A percentile compares a stretch with the other conserved stretches of the same genome.
Evolutionary conservation across 208 protist species (phyloP).

Genomic region (Novymonas esmeraldas): DNA sequence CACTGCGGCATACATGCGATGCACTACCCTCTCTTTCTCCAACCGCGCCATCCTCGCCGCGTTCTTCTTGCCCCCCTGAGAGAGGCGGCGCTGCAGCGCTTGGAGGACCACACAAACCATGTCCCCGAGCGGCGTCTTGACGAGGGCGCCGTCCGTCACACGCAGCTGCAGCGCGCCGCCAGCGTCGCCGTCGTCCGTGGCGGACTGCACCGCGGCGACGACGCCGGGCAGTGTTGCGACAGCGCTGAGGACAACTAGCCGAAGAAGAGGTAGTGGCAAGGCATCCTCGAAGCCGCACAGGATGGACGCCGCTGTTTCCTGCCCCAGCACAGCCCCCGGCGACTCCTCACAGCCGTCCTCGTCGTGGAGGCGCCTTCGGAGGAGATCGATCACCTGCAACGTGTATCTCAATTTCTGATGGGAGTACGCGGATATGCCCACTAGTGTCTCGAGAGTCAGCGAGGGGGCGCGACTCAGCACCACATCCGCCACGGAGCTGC

Average conservation of each 20-base stretch:
- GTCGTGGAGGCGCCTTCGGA: neutral
- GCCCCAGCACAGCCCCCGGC: neutral
- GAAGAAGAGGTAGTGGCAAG: too few species aligned
- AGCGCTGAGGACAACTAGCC: too few species aligned
- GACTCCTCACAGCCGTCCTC: neutral
- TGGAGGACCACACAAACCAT: too few species aligned
- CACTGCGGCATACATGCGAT: neutral
- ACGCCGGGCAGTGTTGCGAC: too few species aligned
- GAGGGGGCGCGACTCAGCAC: constrained; percentile 17
- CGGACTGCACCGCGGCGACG: too few species aligned
- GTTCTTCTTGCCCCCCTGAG: too few species aligned
- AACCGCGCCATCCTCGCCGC: neutral
- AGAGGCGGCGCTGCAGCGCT: too few species aligned
- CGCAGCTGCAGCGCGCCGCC: too few species aligned
- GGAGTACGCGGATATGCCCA: neutral
- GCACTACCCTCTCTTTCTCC: neutral
- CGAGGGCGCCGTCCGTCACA: too few species aligned
- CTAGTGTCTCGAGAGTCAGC: constrained; percentile 8
- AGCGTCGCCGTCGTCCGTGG: too few species aligned
- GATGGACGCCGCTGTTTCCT: constrained; percentile 3
- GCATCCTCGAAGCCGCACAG: constrained; percentile 3
- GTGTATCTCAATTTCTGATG: neutral
- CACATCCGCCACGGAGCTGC: constrained; percentile 10
- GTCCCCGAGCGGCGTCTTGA: too few species aligned
- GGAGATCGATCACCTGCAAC: neutral